Evolutionary conservation across 805 yeast species (phyloP).

Genomic region (Saccharomycopsis sp.): DNA sequence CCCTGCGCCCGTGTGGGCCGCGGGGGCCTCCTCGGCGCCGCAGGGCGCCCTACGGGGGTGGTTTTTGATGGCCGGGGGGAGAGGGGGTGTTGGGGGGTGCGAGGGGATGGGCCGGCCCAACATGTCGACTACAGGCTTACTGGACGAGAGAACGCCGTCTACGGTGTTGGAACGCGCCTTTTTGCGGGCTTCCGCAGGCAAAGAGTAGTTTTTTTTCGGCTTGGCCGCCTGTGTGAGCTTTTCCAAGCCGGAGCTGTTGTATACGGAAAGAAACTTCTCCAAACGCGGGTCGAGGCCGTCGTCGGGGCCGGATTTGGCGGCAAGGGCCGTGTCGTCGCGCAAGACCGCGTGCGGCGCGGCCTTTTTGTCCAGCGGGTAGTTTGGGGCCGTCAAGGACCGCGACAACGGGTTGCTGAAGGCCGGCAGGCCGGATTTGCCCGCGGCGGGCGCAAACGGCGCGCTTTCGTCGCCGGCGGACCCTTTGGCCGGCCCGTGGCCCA

Average conservation of each 20-base stretch:
- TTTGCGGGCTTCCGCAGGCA: background rate
- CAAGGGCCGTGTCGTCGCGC: conserved; percentile 13
- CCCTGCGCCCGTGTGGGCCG: background rate
- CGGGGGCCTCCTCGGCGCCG: background rate
- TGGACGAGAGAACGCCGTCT: background rate
- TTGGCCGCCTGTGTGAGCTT: background rate
- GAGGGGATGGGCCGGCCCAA: conserved; percentile 4
- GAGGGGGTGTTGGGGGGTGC: background rate
- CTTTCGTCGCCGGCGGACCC: background rate
- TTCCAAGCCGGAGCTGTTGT: conserved; percentile 26
- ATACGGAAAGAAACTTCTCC: conserved; percentile 39
- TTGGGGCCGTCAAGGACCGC: conserved; percentile 1
- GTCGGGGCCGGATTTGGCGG: conserved; percentile 20
- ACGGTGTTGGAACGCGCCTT: background rate
- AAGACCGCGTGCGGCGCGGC: background rate
- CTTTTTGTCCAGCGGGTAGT: background rate
- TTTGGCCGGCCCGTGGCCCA: background rate
- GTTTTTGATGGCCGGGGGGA: background rate
- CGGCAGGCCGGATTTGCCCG: background rate
- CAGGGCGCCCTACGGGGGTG: background rate
- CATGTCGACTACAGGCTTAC: background rate
- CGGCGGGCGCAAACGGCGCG: background rate
- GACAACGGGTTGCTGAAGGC: background rate
- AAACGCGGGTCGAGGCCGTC: conserved; percentile 39
- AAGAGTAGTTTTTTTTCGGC: background rate